A percentile compares a stretch with the other conserved stretches of the same genome.
phyloP scores from a whole-genome alignment of 2,329 filamentous ascomycete species.

The Lecanicillium sp. region DNA sequence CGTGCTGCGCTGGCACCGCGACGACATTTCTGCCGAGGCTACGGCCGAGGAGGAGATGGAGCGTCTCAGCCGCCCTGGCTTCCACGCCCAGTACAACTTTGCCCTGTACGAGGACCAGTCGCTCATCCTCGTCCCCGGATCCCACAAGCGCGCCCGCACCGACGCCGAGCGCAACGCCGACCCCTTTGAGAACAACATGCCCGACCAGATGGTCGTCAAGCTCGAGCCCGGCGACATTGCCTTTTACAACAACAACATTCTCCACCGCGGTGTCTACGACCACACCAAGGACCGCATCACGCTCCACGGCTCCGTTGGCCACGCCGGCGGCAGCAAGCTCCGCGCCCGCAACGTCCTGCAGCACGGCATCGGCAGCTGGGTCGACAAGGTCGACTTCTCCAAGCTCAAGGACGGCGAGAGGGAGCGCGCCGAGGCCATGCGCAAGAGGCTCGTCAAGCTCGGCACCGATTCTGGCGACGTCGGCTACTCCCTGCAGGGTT shows the following conservation, averaged over 20 bases:
- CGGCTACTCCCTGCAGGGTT: slow-evolving; percentile 55
- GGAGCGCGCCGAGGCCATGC: slow-evolving; percentile 54
- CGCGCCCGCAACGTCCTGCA: slow-evolving; percentile 67
- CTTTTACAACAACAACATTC: slow-evolving; percentile 87
- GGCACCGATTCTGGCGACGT: slow-evolving; percentile 53
- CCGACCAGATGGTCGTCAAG: slow-evolving; percentile 56
- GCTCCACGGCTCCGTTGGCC: slow-evolving; percentile 64
- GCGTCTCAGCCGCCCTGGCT: slow-evolving; percentile 52
- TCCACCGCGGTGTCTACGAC: slow-evolving; percentile 65
- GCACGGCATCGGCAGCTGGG: slow-evolving; percentile 64
- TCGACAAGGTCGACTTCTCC: slow-evolving; percentile 49
- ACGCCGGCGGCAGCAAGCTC: slow-evolving; percentile 42
- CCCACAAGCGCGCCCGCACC: slow-evolving; percentile 65
- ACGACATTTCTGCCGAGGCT: slow-evolving; percentile 67
- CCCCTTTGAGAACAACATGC: slow-evolving; percentile 54
- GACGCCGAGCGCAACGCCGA: slow-evolving; percentile 58
- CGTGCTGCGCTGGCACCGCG: slow-evolving; percentile 75
- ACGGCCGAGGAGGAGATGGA: slow-evolving; percentile 58
- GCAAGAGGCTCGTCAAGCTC: slow-evolving; percentile 52
- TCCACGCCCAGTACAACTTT: slow-evolving; percentile 83
- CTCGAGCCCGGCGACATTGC: slow-evolving; percentile 70
- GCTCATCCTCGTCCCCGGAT: slow-evolving; percentile 70
- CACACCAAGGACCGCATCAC: slow-evolving; percentile 55
- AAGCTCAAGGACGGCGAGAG: slow-evolving; percentile 34
- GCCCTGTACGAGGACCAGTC: slow-evolving; percentile 69